Evolutionary conservation across 257 asterid species (phyloP).

Genomic region (Fraxinus pennsylvanica): DNA sequence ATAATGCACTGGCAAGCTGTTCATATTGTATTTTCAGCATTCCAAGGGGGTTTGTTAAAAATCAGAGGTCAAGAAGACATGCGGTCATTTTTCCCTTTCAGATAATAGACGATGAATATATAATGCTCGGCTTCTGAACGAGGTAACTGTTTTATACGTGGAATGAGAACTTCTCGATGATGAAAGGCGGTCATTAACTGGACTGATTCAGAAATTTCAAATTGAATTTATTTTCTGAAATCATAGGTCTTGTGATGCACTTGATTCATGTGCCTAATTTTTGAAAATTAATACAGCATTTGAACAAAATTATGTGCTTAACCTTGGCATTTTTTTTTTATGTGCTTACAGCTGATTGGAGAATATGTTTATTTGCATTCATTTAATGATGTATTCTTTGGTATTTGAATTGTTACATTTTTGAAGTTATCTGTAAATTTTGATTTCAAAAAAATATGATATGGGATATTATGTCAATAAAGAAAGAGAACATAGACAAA

Average conservation of each 20-base stretch:
- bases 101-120: conserved; percentile 21
- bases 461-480: too few relatives aligned
- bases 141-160: not conserved
- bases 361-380: not conserved
- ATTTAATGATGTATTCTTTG: not conserved
- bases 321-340: not conserved
- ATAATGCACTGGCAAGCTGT: conserved; percentile 18
- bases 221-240: not conserved
- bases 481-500: too few relatives aligned
- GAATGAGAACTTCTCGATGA: not conserved
- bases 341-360: not conserved
- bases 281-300: not conserved
- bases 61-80: not conserved
- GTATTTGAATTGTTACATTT: not conserved
- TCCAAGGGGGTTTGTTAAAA: conserved; percentile 11
- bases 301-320: not conserved
- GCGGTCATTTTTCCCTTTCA: not conserved
- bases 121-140: conserved; percentile 10
- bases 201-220: not conserved
- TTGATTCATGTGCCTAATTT: not conserved
- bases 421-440: too few relatives aligned
- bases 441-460: too few relatives aligned
- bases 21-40: not conserved
- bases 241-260: not conserved
- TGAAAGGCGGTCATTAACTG: not conserved